Evolutionary conservation across 1,139 yeast species (phyloP), one percentile per base, ranked within the genome.

Genomic region (Candida tetrigidarum): DNA sequence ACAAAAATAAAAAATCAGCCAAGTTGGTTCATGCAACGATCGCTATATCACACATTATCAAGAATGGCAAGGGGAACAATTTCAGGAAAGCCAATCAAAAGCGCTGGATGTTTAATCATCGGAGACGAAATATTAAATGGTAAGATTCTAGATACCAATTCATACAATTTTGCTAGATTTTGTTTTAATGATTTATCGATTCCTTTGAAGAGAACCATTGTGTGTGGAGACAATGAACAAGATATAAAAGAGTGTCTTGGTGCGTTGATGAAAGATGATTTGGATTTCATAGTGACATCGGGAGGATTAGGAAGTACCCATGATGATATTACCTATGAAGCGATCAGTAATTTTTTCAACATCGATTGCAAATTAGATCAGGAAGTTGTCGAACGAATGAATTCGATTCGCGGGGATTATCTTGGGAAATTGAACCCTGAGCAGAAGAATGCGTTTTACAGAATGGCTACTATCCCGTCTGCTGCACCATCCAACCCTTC

Each of bases 251-350:
- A 74, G 10, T 77, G 85, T 1, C 64, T 87, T 25, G 62, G 63
- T 27, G 60, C 72, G 5, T 67, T 87, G 48, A 47, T 60, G 8
- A 58, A 63, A 18, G 59, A 69, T 16, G 69, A 76, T 39, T 83
- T 83, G 54, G 93, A 87, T 57, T 76, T 89, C 45, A 76, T 89
- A 5, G 77, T 88, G 14, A 88, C 96, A 1, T 80, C 90, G 14
- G 96, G 97, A 2, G 90, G 89, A 0, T 86, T 90, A 50, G 97
- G 97, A 0, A 88, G 96, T 3, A 90, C 96, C 0, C 96, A 89
- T 56, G 96, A 89, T 59, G 97, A 89, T 60, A 84, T 89, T 47
- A 88, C 96, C 0, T 89, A 90, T 61, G 82, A 81, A 42, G 76
- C 86, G 5, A 61, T 89, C 12, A 87, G 91, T 1, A 77, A 76